These are phyloP conservation scores for Zanthoxylum bungeanum DNA, from an alignment of 345 rosid genomes.

Conservation along the genomic window DNA sequence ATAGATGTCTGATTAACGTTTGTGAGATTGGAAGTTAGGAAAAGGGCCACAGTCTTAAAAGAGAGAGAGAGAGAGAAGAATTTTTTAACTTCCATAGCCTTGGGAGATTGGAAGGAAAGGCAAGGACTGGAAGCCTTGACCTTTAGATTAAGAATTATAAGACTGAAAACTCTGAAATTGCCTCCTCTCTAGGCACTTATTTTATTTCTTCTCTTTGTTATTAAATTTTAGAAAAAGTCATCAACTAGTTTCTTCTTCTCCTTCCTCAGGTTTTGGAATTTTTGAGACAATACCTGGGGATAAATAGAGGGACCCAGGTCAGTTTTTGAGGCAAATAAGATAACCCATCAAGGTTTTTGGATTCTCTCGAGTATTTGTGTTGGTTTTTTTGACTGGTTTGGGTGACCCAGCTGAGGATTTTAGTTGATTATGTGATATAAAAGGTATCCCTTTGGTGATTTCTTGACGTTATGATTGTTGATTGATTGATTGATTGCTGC, in stretches of 20 bases:
- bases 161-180: constrained; percentile 49
- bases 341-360: constrained; percentile 24
- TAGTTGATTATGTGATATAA: constrained; percentile 15
- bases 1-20: constrained; percentile 10
- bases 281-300: constrained; percentile 9
- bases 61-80: constrained; percentile 23
- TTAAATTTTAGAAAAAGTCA: constrained; percentile 7
- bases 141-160: constrained; percentile 40
- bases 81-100: constrained; percentile 38
- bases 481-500: background rate
- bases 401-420: constrained; percentile 20
- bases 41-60: constrained; percentile 2
- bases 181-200: constrained; percentile 30
- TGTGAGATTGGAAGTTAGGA: constrained; percentile 3
- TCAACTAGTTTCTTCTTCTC: constrained; percentile 13
- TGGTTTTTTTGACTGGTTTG: constrained; percentile 14
- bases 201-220: constrained; percentile 17
- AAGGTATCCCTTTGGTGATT: constrained; percentile 14
- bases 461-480: constrained; percentile 9
- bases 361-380: constrained; percentile 9
- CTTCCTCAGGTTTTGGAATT: constrained; percentile 13
- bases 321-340: constrained; percentile 42
- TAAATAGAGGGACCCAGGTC: constrained; percentile 41
- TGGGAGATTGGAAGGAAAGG: constrained; percentile 41
- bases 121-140: constrained; percentile 68